Conservation (phyloP, 768 basidiomycete genomes). For the Antrodiella citrinella region DNA sequence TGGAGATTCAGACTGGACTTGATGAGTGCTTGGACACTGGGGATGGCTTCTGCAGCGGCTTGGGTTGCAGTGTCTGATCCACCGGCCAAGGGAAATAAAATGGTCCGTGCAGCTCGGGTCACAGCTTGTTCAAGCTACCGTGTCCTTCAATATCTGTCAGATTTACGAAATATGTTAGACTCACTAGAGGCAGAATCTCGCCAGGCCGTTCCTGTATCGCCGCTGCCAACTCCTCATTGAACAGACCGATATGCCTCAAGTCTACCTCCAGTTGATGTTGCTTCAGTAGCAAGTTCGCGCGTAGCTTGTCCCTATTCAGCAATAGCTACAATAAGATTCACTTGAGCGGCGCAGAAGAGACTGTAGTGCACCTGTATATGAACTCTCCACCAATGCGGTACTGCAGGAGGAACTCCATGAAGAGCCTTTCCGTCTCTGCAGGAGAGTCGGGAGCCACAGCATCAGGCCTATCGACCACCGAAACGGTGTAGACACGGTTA, state of each 20-base stretch:
- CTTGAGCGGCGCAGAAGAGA: too few species aligned
- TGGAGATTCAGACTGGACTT: slow-evolving; percentile 88
- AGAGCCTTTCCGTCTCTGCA: slow-evolving; percentile 70
- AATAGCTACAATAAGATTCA: too few species aligned
- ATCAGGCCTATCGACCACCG: slow-evolving; percentile 58
- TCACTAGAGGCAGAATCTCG: slow-evolving; percentile 80
- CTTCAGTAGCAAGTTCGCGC: slow-evolving; percentile 83
- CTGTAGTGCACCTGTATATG: slow-evolving; percentile 65
- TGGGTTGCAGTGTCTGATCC: slow-evolving; percentile 37
- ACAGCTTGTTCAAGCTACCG: slow-evolving; percentile 94
- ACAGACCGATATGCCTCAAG: slow-evolving; percentile 45
- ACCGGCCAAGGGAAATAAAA: slow-evolving; percentile 73
- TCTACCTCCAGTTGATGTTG: slow-evolving; percentile 62
- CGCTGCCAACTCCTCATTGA: slow-evolving; percentile 92
- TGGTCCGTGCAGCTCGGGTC: slow-evolving; percentile 72
- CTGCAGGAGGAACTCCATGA: slow-evolving; percentile 80
- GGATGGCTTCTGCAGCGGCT: slow-evolving; percentile 40
- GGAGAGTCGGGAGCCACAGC: slow-evolving; percentile 59
- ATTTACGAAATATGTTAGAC: slow-evolving; percentile 22
- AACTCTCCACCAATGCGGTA: slow-evolving; percentile 89
- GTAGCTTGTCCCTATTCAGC: slow-evolving; percentile 82
- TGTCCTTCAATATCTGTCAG: too few species aligned
- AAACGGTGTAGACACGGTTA: slow-evolving; percentile 73
- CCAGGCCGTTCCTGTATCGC: slow-evolving; percentile 83
- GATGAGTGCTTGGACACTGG: slow-evolving; percentile 80